Percentiles rank a stretch among this genome's conserved stretches.
Evolutionary conservation across 495 filamentous ascomycete species (phyloP).

Genomic region (Neohortaea acidophila): DNA sequence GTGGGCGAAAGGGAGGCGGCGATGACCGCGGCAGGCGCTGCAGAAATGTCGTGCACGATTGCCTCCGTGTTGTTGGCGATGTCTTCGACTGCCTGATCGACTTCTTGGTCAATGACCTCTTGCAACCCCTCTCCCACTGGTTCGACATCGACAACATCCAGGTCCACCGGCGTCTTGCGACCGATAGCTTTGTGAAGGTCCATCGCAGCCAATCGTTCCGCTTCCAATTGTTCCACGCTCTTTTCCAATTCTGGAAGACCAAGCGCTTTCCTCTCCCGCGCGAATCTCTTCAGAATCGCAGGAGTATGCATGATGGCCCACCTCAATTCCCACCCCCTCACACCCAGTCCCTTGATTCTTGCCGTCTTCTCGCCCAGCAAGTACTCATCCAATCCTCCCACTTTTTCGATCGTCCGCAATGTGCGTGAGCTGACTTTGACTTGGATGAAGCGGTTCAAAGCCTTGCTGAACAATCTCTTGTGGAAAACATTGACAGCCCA

Average conservation of each 20-base stretch:
- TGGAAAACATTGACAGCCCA: constrained; percentile 82
- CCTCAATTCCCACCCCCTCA: constrained; percentile 72
- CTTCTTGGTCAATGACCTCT: too few relatives aligned
- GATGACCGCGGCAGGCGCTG: too few relatives aligned
- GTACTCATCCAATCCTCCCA: constrained; percentile 82
- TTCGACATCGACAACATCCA: too few relatives aligned
- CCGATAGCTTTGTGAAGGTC: too few relatives aligned
- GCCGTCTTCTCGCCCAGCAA: constrained; percentile 56
- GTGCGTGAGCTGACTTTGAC: constrained; percentile 62
- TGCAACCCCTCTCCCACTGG: too few relatives aligned
- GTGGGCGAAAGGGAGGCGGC: too few relatives aligned
- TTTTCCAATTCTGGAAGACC: constrained; percentile 36
- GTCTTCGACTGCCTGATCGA: too few relatives aligned
- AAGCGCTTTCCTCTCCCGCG: constrained; percentile 35
- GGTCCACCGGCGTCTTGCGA: too few relatives aligned
- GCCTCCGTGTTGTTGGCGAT: too few relatives aligned
- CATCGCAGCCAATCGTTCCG: too few relatives aligned
- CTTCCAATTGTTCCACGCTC: too few relatives aligned
- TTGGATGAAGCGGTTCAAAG: constrained; percentile 48
- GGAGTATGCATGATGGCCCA: constrained; percentile 72
- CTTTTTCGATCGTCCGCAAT: constrained; percentile 72
- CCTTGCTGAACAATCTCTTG: constrained; percentile 58
- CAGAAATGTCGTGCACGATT: too few relatives aligned
- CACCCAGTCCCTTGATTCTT: constrained; percentile 69
- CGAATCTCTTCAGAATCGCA: constrained; percentile 43